Conservation (phyloP, 352 stramenopile species). For the Halophytophthora polymorphica region DNA sequence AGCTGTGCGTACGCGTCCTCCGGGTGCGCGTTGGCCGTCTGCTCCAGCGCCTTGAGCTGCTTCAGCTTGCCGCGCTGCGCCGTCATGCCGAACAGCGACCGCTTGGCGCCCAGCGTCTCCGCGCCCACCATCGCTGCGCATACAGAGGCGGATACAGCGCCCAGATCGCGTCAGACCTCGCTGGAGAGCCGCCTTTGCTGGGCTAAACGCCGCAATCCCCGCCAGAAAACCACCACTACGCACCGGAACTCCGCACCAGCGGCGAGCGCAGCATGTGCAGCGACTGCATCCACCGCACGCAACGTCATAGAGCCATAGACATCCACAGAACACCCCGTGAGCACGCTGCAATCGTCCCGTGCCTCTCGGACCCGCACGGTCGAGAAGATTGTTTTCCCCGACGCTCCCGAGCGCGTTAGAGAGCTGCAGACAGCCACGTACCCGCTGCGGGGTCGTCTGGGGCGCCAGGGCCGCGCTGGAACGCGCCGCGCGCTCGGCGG, state of each 20-base stretch:
- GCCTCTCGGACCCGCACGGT: too few relatives aligned
- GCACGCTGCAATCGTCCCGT: too few relatives aligned
- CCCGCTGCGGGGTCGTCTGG: background rate
- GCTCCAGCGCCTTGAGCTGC: constrained; percentile 81
- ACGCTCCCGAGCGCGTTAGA: too few relatives aligned
- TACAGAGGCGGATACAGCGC: background rate
- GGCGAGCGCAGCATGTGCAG: too few relatives aligned
- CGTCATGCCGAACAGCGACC: constrained; percentile 81
- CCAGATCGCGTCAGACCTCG: background rate
- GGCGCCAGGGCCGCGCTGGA: constrained; percentile 1
- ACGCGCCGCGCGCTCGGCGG: constrained; percentile 11
- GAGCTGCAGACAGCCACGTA: background rate
- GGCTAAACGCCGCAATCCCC: too few relatives aligned
- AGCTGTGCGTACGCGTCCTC: constrained; percentile 76
- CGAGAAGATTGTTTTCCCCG: too few relatives aligned
- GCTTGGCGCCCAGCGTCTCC: constrained; percentile 23
- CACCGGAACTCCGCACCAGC: too few relatives aligned
- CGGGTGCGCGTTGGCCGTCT: constrained; percentile 71
- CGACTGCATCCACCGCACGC: background rate
- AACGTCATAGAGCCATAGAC: background rate
- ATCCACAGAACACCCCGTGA: too few relatives aligned
- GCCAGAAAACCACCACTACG: too few relatives aligned
- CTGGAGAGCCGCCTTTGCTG: background rate
- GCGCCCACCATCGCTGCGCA: background rate
- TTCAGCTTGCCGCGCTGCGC: constrained; percentile 65